Conservation (phyloP, 225 moss, liverwort and hornwort genomes). For the Climacium dendroides region DNA sequence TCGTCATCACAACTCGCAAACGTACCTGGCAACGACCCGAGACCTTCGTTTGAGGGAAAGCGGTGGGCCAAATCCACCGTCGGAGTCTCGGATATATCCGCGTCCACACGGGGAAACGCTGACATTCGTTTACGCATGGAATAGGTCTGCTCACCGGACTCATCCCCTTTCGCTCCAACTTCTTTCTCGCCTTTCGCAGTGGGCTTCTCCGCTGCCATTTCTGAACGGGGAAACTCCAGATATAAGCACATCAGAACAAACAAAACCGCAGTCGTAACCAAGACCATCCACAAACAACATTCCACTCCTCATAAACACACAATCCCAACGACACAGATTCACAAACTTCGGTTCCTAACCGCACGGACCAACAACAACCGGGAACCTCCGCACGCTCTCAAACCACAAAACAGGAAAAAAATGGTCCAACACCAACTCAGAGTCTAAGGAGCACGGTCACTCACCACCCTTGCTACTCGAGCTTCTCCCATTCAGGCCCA, state of each 20-base stretch:
- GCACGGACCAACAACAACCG: background rate
- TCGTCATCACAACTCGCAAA: background rate
- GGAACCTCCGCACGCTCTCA: background rate
- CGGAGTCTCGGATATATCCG: constrained; percentile 35
- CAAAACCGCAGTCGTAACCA: background rate
- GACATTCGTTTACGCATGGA: constrained; percentile 73
- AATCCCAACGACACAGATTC: background rate
- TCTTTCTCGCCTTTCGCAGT: constrained; percentile 39
- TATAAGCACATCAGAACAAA: background rate
- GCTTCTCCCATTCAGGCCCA: constrained; percentile 5
- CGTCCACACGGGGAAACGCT: constrained; percentile 71
- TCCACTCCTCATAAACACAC: background rate
- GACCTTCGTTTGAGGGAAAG: constrained; percentile 28
- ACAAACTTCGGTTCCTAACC: background rate
- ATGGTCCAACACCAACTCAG: background rate
- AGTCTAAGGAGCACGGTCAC: background rate
- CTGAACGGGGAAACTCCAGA: background rate
- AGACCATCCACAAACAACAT: background rate
- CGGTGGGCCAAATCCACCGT: constrained; percentile 27
- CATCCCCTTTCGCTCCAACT: constrained; percentile 4
- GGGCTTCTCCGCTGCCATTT: constrained; percentile 33
- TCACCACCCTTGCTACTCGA: constrained; percentile 16
- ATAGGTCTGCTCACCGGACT: constrained; percentile 38
- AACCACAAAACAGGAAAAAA: background rate
- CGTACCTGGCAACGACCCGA: constrained; percentile 16